Conservation (phyloP, 441 rosid genomes). For the Geranium incanum region DNA sequence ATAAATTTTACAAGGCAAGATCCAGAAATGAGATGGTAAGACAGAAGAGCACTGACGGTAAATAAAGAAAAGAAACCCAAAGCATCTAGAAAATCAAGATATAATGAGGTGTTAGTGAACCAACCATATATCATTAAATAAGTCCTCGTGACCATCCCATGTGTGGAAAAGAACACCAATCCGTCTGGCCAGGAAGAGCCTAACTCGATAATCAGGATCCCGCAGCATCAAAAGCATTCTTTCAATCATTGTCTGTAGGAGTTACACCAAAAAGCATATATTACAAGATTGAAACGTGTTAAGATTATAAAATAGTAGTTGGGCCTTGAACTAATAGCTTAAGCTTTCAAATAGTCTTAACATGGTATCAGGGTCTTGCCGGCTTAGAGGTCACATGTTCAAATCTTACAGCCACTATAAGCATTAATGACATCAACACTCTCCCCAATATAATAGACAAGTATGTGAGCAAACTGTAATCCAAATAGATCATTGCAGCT, state of each 20-base stretch:
- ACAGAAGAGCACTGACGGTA: not conserved
- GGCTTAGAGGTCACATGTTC: not conserved
- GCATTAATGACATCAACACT: not conserved
- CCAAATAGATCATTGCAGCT: not conserved
- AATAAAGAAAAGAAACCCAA: not conserved
- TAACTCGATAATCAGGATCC: conserved; percentile 91
- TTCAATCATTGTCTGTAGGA: conserved; percentile 71
- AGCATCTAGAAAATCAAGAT: not conserved
- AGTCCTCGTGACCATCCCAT: conserved; percentile 97
- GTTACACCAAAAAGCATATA: conserved; percentile 20
- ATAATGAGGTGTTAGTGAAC: conserved; percentile 22
- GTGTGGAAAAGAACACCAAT: conserved; percentile 91
- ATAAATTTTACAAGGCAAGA: not conserved
- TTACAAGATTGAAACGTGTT: not conserved
- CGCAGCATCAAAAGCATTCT: conserved; percentile 58
- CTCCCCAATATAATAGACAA: not conserved
- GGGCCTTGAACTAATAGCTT: not conserved
- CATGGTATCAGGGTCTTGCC: not conserved
- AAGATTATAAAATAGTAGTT: not conserved
- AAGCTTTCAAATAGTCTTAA: not conserved
- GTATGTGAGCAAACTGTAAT: not conserved
- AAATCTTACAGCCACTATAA: not conserved
- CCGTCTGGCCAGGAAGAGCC: conserved; percentile 58
- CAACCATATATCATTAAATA: conserved; percentile 87
- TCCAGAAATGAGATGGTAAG: not conserved